phyloP scores from a whole-genome alignment of 106 monocot species.

The Phalaenopsis aphrodite region DNA sequence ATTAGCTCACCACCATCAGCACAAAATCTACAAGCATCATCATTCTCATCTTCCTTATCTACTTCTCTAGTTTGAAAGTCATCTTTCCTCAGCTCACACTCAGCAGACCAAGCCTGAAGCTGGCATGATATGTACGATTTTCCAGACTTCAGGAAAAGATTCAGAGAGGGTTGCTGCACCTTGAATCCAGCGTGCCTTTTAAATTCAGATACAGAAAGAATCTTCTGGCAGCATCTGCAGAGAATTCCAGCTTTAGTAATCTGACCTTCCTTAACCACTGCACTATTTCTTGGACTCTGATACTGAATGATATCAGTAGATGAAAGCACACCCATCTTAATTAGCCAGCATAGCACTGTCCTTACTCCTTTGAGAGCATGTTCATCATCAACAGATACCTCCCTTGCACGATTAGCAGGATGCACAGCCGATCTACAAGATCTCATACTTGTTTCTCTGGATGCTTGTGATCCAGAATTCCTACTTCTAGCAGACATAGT shows the following conservation, averaged over 20 bases:
- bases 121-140: slow-evolving; percentile 49
- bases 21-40: slow-evolving; percentile 76
- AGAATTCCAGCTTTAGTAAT: slow-evolving; percentile 50
- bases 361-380: slow-evolving; percentile 20
- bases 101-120: slow-evolving; percentile 72
- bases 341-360: slow-evolving; percentile 61
- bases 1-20: slow-evolving; percentile 84
- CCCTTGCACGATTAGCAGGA: slow-evolving; percentile 18
- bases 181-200: slow-evolving; percentile 44
- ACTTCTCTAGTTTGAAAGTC: slow-evolving; percentile 15
- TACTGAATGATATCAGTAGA: slow-evolving; percentile 34
- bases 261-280: slow-evolving; percentile 42
- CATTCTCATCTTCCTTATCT: slow-evolving; percentile 53
- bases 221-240: slow-evolving; percentile 56
- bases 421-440: slow-evolving; percentile 8
- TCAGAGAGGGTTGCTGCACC: slow-evolving; percentile 26
- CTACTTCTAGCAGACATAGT: slow-evolving; percentile 8
- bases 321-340: slow-evolving; percentile 47
- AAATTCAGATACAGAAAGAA: slow-evolving; percentile 49
- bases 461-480: slow-evolving; percentile 12
- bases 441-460: slow-evolving; percentile 21
- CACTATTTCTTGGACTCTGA: slow-evolving; percentile 26
- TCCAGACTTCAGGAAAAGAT: slow-evolving; percentile 52
- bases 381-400: slow-evolving; percentile 8
- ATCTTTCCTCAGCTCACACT: slow-evolving; percentile 61